Evolutionary conservation across 2,329 filamentous ascomycete species (phyloP).

Genomic region (Fusarium anthophilum): DNA sequence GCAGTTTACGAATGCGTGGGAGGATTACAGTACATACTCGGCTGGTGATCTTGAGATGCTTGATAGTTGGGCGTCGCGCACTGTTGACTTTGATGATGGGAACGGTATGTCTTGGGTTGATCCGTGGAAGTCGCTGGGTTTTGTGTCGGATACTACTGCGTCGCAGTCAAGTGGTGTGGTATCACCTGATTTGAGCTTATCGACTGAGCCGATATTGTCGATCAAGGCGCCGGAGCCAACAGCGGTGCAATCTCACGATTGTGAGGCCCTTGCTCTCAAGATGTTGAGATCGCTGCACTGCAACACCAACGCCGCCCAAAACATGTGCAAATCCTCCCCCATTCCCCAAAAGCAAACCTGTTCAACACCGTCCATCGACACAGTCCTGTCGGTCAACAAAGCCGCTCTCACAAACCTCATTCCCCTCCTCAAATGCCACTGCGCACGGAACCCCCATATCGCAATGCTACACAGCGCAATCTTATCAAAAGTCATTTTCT

Average conservation of each 20-base stretch:
- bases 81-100: conserved; percentile 13
- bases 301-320: background rate
- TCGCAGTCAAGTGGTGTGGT: conserved; percentile 1
- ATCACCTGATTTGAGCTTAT: background rate
- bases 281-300: conserved; percentile 15
- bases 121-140: background rate
- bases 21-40: background rate
- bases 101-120: conserved; percentile 12
- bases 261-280: conserved; percentile 11
- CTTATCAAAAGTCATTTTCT: conserved; percentile 22
- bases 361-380: conserved; percentile 17
- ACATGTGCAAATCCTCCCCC: background rate
- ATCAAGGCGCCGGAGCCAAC: background rate
- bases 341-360: background rate
- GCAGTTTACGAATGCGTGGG: conserved; percentile 4
- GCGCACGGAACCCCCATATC: conserved; percentile 4
- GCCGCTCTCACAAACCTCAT: conserved; percentile 1
- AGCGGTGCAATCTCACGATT: conserved; percentile 3
- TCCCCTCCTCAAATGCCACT: conserved; percentile 13
- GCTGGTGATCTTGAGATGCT: background rate
- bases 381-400: conserved; percentile 21
- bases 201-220: background rate
- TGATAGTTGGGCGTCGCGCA: conserved; percentile 13
- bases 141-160: conserved; percentile 2
- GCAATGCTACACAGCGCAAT: conserved; percentile 23